Evolutionary conservation across 805 yeast genomes (phyloP), one percentile per base, ranked within the genome.

Genomic region (Schwanniomyces occidentalis): DNA sequence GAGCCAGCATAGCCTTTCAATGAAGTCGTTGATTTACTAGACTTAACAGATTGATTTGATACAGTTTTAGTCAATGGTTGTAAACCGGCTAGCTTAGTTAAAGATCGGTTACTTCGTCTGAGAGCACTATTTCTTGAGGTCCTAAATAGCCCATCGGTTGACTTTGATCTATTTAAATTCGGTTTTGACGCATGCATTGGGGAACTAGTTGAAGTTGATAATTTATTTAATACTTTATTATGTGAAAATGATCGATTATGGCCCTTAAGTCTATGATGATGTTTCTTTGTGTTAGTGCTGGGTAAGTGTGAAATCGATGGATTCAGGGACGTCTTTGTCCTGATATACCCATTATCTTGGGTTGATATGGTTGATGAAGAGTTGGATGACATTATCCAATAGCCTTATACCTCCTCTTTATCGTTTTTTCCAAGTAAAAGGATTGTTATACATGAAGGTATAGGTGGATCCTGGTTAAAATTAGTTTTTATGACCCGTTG

Each of bases 71-170:
- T 63, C 26, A 63, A 45, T 7, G 70, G 69, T 24, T 61, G 68
- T n/a, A 65, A 42, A 4, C 60, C 60, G 4, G 56, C 38, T 12
- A 42, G 28, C 44, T 65, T 68, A 5, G 70, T 64, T 25, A 52
- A 54, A 2, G 71, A 65, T 18, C 69, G 46, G 43, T 58, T 62
- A 39, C 56, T 65, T 25, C 70, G 42, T 27, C 55, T 63, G 20
- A 61, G 38, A 3, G 47, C 48, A 3, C 50, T 43, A n/a, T 43
- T 37, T 15, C 52, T 27, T 14, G 32, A 27, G 13, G 56, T 40
- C 27, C 60, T 51, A 7, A 54, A 36, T 13, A 67, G 51, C 1
- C 66, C 71, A 35, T 68, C 73, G 2, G 71, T 56, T 7, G 72
- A 65, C 34, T 64, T 67, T 14, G 71, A 64, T 34, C 72, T 44